Evolutionary conservation across 2,329 filamentous ascomycete species (phyloP).

Genomic region (Xylaria sp.): DNA sequence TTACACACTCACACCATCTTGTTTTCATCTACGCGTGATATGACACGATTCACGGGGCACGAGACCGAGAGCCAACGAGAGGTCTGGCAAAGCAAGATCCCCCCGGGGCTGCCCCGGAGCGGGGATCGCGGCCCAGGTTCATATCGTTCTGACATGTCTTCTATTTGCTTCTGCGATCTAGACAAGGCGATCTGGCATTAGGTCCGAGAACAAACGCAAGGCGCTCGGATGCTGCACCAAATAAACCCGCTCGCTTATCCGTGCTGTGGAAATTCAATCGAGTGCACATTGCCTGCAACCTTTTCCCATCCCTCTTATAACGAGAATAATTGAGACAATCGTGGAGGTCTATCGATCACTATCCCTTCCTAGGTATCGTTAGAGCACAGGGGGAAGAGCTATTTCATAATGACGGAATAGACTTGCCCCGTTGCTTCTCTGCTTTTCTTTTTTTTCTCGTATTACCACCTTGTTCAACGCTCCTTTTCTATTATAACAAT

Average conservation of each 20-base stretch:
- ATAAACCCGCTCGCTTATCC: not conserved
- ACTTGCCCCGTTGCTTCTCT: not conserved
- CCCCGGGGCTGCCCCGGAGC: not conserved
- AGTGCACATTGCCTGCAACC: not conserved
- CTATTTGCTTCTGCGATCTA: slow-evolving; percentile 28
- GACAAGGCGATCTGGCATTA: not conserved
- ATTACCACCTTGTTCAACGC: not conserved
- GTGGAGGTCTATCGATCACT: not conserved
- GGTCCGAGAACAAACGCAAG: slow-evolving; percentile 2
- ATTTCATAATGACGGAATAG: not conserved
- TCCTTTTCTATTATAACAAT: not conserved
- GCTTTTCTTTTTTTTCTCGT: slow-evolving; percentile 20
- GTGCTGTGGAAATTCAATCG: not conserved
- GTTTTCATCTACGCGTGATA: not conserved
- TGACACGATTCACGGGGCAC: not conserved
- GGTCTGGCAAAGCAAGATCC: not conserved
- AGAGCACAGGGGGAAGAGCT: not conserved
- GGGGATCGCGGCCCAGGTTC: not conserved
- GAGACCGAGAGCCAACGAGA: not conserved
- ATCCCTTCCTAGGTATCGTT: not conserved
- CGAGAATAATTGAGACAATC: slow-evolving; percentile 1
- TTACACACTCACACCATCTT: slow-evolving; percentile 22
- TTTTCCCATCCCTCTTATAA: slow-evolving; percentile 6
- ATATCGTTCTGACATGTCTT: slow-evolving; percentile 28
- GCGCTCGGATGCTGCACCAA: not conserved